A percentile compares a stretch with the other conserved stretches of the same genome.
phyloP scores from a whole-genome alignment of 2,329 filamentous ascomycete genomes.

The Plectosphaerella plurivora region DNA sequence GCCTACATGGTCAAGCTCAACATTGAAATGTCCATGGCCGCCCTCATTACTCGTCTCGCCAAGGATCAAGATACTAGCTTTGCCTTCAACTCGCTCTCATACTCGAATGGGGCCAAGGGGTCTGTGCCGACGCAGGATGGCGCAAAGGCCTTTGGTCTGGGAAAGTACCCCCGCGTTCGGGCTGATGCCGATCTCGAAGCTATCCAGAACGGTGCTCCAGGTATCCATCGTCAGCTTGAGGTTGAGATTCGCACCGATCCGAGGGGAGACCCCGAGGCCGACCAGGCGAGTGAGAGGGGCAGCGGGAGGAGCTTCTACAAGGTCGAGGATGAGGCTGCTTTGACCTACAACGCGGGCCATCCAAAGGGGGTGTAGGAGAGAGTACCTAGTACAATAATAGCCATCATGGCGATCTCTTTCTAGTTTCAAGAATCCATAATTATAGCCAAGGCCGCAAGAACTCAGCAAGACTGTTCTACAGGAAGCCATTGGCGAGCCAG shows the following conservation, averaged over 20 bases:
- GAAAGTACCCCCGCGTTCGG: slow-evolving; percentile 1
- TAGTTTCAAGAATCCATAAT: background rate
- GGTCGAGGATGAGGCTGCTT: slow-evolving; percentile 7
- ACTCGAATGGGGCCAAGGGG: background rate
- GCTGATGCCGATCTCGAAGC: background rate
- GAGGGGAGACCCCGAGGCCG: background rate
- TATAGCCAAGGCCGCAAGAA: background rate
- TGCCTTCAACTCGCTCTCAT: slow-evolving; percentile 7
- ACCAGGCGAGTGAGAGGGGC: background rate
- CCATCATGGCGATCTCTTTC: background rate
- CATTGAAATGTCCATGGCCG: slow-evolving; percentile 51
- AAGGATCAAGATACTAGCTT: slow-evolving; percentile 7
- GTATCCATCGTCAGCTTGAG: slow-evolving; percentile 3
- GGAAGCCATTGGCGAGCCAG: background rate
- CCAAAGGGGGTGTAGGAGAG: background rate
- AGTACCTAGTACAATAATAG: background rate
- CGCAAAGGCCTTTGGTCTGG: background rate
- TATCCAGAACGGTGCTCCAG: background rate
- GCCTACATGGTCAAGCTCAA: slow-evolving; percentile 51
- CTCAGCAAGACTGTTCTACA: background rate
- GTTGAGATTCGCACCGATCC: slow-evolving; percentile 5
- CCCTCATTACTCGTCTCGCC: slow-evolving; percentile 35
- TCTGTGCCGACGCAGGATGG: background rate
- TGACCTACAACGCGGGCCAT: slow-evolving; percentile 3
- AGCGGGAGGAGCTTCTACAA: slow-evolving; percentile 3